A percentile compares a stretch with the other conserved stretches of the same genome.
Conservation (phyloP, 805 yeast genomes). For the Ogataea trehaloabstinens region DNA sequence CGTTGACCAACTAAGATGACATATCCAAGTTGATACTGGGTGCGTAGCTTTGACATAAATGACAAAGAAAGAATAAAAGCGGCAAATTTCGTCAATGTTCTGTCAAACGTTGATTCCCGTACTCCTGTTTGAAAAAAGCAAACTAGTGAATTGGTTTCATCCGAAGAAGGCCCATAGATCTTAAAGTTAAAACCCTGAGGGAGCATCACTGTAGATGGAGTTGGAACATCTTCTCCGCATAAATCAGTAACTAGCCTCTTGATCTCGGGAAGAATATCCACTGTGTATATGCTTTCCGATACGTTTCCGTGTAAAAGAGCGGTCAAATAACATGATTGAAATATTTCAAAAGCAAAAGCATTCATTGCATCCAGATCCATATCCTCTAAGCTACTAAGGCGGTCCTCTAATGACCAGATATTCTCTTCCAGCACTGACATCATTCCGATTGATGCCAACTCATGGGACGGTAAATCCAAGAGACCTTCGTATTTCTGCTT, state of each 20-base stretch:
- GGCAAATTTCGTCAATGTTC: constrained; percentile 44
- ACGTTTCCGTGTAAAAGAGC: constrained; percentile 53
- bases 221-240: constrained; percentile 8
- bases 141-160: constrained; percentile 51
- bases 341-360: constrained; percentile 29
- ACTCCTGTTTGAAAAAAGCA: constrained; percentile 58
- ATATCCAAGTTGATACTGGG: constrained; percentile 61
- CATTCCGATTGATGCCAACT: constrained; percentile 48
- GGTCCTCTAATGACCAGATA: constrained; percentile 52
- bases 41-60: constrained; percentile 48
- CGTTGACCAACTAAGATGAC: constrained; percentile 57
- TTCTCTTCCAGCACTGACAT: constrained; percentile 54
- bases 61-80: constrained; percentile 45
- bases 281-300: constrained; percentile 1
- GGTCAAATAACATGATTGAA: constrained; percentile 33
- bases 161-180: constrained; percentile 39
- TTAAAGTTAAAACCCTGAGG: constrained; percentile 36
- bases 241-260: constrained; percentile 11
- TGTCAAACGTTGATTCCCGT: constrained; percentile 33
- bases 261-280: constrained; percentile 11
- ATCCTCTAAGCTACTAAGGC: constrained; percentile 55
- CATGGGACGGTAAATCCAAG: constrained; percentile 42
- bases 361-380: constrained; percentile 37
- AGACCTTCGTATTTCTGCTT: constrained; percentile 47
- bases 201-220: constrained; percentile 40